Base-by-base conservation (phyloP, 176 grass and related monocot genomes). In the Musa schizocarpa region DNA sequence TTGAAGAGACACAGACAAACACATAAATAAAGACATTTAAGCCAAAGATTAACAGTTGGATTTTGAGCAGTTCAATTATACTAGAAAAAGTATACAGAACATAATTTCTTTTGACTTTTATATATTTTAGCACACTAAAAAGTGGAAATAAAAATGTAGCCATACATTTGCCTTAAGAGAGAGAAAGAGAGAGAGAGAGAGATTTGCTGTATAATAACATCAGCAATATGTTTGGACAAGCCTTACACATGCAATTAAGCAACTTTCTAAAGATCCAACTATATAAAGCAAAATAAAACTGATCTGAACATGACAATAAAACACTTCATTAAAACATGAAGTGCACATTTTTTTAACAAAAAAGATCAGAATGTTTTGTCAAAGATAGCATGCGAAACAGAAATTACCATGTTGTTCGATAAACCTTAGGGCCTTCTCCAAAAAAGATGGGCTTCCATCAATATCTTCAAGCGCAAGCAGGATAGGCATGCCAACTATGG, bases 401-500 rank as follows among this genome's bases (percentile, higher is more conserved):
- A 23, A 54, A 68, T 87, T 87, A 84, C 95, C 95, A 79, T 91
- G 78, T 83, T 92, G 82, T 91, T 99, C 95, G 81, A 99, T 94
- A 76, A 99, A 99, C 69, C 63, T 87, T 48, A 99, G 81, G 57
- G 95, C 95, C 72, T 99, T 99, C 76, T 99, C 95, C 80, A 99
- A 77, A 71, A 99, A 99, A 81, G 90, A 84, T 66, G 95, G 90
- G 54, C 72, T 94, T 9, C 95, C 95, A 87, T 93, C 88, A 74
- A 78, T 24, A 54, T 94, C 86, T 70, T 94, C 76, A 77, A 99
- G 90, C 62, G 86, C 88, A 92, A 87, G 86, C 52, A 89, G 52
- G 76, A 87, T 78, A 80, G 88, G 84, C 66, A 73, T 88, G 56
- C 87, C 84, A 84, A 93, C 73, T 68, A 99, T 67, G 10, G 43